These are phyloP conservation scores for Salvia splendens DNA, from an alignment of 257 asterid species.

Conservation along the genomic window DNA sequence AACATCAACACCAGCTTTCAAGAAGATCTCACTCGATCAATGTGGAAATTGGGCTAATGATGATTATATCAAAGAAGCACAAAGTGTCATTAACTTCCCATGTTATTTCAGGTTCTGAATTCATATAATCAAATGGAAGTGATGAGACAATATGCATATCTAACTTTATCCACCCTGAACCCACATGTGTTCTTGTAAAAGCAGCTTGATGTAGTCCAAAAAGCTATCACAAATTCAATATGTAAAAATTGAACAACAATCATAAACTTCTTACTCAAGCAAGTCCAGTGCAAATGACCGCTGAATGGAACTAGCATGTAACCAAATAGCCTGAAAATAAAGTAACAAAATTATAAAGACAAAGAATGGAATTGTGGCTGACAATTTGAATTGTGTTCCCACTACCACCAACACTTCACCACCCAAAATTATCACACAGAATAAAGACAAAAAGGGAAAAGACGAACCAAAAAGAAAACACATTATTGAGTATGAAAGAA, in stretches of 20 bases:
- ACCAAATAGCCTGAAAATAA: slow-evolving; percentile 82
- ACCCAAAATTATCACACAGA: background rate
- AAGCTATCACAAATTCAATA: slow-evolving; percentile 22
- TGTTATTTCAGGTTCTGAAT: background rate
- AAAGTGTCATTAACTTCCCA: background rate
- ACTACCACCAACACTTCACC: slow-evolving; percentile 6
- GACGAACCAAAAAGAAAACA: background rate
- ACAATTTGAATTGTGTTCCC: slow-evolving; percentile 6
- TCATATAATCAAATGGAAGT: background rate
- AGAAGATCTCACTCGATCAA: background rate
- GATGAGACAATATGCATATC: background rate
- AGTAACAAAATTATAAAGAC: slow-evolving; percentile 33
- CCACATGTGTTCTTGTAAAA: slow-evolving; percentile 12
- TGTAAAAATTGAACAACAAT: slow-evolving; percentile 22
- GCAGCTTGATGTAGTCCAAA: slow-evolving; percentile 16
- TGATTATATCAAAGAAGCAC: background rate
- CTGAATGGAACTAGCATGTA: slow-evolving; percentile 70
- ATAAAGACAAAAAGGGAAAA: background rate
- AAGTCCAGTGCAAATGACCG: slow-evolving; percentile 94
- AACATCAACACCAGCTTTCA: background rate
- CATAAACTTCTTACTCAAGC: slow-evolving; percentile 73
- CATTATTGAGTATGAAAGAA: slow-evolving; percentile 16
- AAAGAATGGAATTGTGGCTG: slow-evolving; percentile 19
- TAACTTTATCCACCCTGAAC: background rate
- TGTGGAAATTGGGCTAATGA: background rate